phyloP scores from a whole-genome alignment of 306 rosid genomes.

The Cicer cuneatum region DNA sequence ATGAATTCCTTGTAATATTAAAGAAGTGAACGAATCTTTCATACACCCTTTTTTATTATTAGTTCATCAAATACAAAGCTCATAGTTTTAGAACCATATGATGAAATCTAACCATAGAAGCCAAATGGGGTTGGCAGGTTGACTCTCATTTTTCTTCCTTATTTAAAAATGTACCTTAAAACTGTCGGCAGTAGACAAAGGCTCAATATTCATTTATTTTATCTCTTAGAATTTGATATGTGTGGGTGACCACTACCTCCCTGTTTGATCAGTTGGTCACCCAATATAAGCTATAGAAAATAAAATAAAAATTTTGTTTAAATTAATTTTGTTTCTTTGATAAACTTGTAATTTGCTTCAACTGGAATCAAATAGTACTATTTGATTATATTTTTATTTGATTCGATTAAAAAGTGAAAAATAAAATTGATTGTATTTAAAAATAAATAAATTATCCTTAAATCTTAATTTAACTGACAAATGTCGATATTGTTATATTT shows the following conservation, averaged over 20 bases:
- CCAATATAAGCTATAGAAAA: neutral
- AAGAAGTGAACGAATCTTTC: conserved; percentile 28
- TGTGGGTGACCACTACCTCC: neutral
- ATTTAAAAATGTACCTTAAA: conserved; percentile 22
- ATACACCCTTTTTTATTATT: conserved; percentile 24
- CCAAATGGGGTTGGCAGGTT: conserved; percentile 26
- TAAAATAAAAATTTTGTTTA: neutral
- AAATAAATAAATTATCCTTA: no score
- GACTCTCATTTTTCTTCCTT: conserved; percentile 26
- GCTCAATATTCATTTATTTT: conserved; percentile 14
- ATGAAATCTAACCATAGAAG: conserved; percentile 38
- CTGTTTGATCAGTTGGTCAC: neutral
- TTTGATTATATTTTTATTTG: no score
- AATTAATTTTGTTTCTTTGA: neutral
- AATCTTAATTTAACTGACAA: no score
- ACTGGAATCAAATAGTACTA: no score
- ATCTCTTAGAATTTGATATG: neutral
- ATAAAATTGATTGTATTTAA: no score
- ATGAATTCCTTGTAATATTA: conserved; percentile 26
- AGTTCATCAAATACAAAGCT: conserved; percentile 3
- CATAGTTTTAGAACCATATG: neutral
- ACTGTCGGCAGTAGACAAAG: conserved; percentile 47
- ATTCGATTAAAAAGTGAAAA: neutral
- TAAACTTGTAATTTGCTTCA: neutral
- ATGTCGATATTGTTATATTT: no score